Evolutionary conservation across 371 early-diverging fungal species (phyloP).

Genomic region (Mucor indicus): DNA sequence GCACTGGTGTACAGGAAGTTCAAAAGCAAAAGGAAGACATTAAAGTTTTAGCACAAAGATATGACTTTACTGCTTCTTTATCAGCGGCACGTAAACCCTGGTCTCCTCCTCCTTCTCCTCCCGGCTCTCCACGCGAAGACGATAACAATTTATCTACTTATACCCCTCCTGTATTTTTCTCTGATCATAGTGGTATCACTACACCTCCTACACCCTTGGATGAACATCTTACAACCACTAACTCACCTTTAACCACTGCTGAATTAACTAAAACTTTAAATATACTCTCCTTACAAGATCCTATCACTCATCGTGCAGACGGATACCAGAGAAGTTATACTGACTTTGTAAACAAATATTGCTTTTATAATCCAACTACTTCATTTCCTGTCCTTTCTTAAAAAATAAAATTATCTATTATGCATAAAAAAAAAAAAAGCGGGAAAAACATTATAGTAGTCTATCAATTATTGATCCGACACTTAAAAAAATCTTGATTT

Average conservation of each 20-base stretch:
- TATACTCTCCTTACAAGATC: neutral
- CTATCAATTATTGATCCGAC: no score
- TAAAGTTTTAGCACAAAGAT: constrained; percentile 32
- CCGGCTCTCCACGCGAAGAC: no score
- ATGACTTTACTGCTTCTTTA: constrained; percentile 41
- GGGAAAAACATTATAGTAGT: no score
- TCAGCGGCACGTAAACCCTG: constrained; percentile 26
- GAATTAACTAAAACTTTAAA: constrained; percentile 1
- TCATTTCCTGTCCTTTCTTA: constrained; percentile 28
- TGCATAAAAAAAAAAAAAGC: neutral
- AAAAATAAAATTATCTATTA: constrained; percentile 1
- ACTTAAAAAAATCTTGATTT: no score
- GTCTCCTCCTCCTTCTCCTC: no score
- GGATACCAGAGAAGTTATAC: constrained; percentile 33
- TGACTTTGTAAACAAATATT: constrained; percentile 60
- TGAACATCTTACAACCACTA: neutral
- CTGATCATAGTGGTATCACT: neutral
- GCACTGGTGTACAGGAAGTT: no score
- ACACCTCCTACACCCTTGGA: neutral
- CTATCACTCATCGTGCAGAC: constrained; percentile 11
- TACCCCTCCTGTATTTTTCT: no score
- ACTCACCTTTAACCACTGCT: constrained; percentile 1
- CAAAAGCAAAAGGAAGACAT: constrained; percentile 11
- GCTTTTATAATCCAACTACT: constrained; percentile 51
- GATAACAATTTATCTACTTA: no score